A percentile compares a stretch with the other conserved stretches of the same genome.
Conservation (phyloP, 78 protist genomes). For the Planoprotostelium fungivorum region DNA sequence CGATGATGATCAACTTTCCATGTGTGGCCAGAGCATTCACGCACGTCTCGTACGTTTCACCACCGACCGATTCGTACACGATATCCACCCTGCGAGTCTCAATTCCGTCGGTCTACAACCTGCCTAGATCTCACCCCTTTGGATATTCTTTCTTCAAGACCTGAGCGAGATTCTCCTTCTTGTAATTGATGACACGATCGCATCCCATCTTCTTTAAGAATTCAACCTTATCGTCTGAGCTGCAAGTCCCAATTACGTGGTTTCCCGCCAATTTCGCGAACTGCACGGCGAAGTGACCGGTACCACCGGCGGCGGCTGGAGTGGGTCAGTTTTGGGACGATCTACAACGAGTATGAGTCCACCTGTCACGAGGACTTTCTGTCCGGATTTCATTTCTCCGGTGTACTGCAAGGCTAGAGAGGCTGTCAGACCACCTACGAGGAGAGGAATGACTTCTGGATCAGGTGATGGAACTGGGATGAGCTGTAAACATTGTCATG, state of each 20-base stretch:
- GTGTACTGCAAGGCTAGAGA: slow-evolving; percentile 22
- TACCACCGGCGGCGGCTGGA: slow-evolving; percentile 51
- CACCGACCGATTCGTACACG: slow-evolving; percentile 58
- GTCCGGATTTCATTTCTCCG: neutral
- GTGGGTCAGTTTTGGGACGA: neutral
- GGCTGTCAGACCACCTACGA: slow-evolving; percentile 34
- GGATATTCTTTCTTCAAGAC: slow-evolving; percentile 29
- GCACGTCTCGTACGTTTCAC: slow-evolving; percentile 11
- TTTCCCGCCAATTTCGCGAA: slow-evolving; percentile 29
- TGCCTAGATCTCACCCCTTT: neutral
- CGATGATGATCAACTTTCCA: slow-evolving; percentile 31
- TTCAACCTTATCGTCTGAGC: slow-evolving; percentile 17
- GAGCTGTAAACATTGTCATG: neutral
- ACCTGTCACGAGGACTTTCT: neutral
- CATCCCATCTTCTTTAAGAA: slow-evolving; percentile 11
- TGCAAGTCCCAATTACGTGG: slow-evolving; percentile 55
- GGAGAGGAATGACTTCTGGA: slow-evolving; percentile 8
- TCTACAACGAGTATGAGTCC: neutral
- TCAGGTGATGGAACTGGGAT: neutral
- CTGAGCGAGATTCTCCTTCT: slow-evolving; percentile 18
- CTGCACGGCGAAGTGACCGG: slow-evolving; percentile 57
- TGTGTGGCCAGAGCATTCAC: slow-evolving; percentile 8
- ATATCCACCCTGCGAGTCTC: slow-evolving; percentile 17
- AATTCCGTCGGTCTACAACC: neutral
- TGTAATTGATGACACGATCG: slow-evolving; percentile 39